Evolutionary conservation across 2,329 filamentous ascomycete genomes (phyloP).

Genomic region (Cercospora citrullina): DNA sequence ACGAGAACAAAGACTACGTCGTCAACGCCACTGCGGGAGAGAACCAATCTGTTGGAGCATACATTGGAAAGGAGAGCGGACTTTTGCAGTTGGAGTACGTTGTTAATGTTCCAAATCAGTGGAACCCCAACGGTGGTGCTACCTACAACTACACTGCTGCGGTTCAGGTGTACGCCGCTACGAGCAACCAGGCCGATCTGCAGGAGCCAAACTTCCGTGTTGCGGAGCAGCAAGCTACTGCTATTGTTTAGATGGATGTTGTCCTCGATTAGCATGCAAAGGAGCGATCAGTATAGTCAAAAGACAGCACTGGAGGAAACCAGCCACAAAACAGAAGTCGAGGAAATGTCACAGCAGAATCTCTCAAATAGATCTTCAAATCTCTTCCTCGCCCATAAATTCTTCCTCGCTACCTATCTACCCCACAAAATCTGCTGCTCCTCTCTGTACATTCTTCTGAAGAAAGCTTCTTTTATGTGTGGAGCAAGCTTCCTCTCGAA

Average conservation of each 20-base stretch:
- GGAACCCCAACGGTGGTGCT: background rate
- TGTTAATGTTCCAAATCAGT: background rate
- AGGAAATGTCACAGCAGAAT: background rate
- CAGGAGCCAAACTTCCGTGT: constrained; percentile 28
- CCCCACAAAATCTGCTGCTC: background rate
- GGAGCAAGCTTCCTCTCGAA: background rate
- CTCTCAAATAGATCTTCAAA: background rate
- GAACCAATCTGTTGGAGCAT: constrained; percentile 23
- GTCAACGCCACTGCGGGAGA: constrained; percentile 1
- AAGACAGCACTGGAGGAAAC: background rate
- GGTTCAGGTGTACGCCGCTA: constrained; percentile 27
- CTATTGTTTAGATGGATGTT: constrained; percentile 16
- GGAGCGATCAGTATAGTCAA: background rate
- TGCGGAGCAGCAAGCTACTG: constrained; percentile 18
- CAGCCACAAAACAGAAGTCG: background rate
- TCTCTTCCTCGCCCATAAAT: background rate
- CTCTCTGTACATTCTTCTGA: background rate
- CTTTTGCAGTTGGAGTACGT: constrained; percentile 26
- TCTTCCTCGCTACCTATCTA: background rate
- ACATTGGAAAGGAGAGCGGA: constrained; percentile 25
- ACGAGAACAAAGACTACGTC: constrained; percentile 23
- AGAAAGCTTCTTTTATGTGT: background rate
- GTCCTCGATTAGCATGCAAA: background rate
- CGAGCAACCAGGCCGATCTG: constrained; percentile 23
- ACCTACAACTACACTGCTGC: constrained; percentile 26